Base-by-base conservation (phyloP, 768 basidiomycete species). In the Mycena galericulata region DNA sequence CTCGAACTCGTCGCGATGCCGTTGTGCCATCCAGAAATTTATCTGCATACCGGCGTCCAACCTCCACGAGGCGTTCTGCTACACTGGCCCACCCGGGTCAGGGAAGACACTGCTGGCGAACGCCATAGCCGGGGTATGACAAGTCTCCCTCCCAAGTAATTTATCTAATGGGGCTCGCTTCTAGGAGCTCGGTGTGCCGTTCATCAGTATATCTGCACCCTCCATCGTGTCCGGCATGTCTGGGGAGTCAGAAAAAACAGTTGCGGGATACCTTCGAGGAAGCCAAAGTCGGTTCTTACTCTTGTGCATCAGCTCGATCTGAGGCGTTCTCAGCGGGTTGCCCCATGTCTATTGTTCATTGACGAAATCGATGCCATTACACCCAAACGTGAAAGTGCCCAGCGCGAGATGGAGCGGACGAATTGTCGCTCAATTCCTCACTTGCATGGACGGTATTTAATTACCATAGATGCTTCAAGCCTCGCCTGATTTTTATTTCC, bases 361-460 rank as follows among this genome's bases (percentile, higher is more conserved):
- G 97, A 99, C 77, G 98, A 99, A 77, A 98, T 99, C 22, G 97
- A 99, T 75, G 95, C 97, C 9, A 97, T 99, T 69, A 98, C 97
- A 0, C 96, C 96, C 0, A 99, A 99, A 81, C 85, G 98, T 67
- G 98, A 99, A 80, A 98, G 94, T 73, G 97, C 98, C 0, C 98
- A 99, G 75, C 85, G 97, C 63, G 98, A 99, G 81, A 99, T 98
- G 98, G 98, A 99, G 75, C 82, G 97, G n/a, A 49, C 87, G 98
- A 15, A 99, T 99, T 56, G 97, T 99, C 12, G 97, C 97, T 0
- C 98, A 99, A 77, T 94, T 99, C 71, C 80, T 99, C 62, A 99
- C 97, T 0, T 98, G 97, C 82, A 98, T 99, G 95, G 98, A 99
- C 78, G 97, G 97, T 98, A 73, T 46, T 89, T 75, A 34, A 10